These are phyloP conservation scores for Ilex aquifolium DNA, from an alignment of 257 asterid genomes.

Conservation along the genomic window DNA sequence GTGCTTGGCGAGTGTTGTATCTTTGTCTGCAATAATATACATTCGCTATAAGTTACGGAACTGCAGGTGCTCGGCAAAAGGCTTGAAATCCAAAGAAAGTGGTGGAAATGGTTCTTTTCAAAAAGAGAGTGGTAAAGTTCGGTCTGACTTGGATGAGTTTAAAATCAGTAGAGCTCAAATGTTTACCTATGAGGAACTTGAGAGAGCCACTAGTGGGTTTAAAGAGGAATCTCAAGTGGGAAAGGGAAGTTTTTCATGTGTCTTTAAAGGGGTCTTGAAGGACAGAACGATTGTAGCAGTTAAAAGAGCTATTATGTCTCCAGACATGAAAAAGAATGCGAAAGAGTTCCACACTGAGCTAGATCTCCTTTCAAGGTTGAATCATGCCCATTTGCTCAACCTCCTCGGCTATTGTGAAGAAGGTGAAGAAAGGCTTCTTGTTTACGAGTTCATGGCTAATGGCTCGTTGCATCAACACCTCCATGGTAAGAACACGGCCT, in stretches of 20 bases:
- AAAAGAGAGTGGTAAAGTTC: slow-evolving; percentile 45
- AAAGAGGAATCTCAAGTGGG: slow-evolving; percentile 77
- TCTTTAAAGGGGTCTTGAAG: slow-evolving; percentile 70
- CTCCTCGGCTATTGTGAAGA: slow-evolving; percentile 90
- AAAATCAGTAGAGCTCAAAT: slow-evolving; percentile 72
- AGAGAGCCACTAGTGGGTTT: slow-evolving; percentile 64
- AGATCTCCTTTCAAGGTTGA: slow-evolving; percentile 76
- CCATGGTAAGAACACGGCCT: slow-evolving; percentile 42
- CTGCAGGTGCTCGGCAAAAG: slow-evolving; percentile 55
- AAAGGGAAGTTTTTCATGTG: slow-evolving; percentile 86
- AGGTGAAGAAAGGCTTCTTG: slow-evolving; percentile 75
- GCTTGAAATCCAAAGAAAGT: slow-evolving; percentile 23
- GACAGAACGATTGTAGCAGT: slow-evolving; percentile 81
- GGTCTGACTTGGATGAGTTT: slow-evolving; percentile 61
- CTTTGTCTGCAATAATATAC: slow-evolving; percentile 47
- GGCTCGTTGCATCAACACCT: slow-evolving; percentile 84
- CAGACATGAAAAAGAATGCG: slow-evolving; percentile 71
- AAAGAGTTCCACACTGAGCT: slow-evolving; percentile 82
- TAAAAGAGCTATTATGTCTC: slow-evolving; percentile 64
- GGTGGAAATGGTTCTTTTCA: slow-evolving; percentile 29
- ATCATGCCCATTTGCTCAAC: slow-evolving; percentile 80
- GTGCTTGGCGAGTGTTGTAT: slow-evolving; percentile 54
- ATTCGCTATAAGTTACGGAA: slow-evolving; percentile 63
- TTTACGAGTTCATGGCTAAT: slow-evolving; percentile 92
- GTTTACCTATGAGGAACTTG: slow-evolving; percentile 72